These are phyloP conservation scores for Lycium barbarum DNA, from an alignment of 257 asterid species.

Conservation along the genomic window DNA sequence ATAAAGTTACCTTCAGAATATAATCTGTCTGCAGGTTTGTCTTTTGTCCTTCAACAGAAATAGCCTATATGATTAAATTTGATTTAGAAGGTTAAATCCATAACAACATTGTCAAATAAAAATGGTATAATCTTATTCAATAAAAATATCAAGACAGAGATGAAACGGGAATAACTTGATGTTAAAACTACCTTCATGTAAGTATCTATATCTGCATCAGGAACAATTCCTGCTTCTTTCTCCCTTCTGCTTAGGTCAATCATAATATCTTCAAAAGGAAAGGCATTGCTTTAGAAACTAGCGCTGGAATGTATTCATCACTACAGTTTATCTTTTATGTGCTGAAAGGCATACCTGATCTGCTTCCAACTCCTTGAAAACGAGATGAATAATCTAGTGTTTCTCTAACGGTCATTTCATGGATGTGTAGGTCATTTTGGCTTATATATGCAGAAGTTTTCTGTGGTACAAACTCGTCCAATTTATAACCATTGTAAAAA, in stretches of 20 bases:
- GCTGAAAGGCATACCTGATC: conserved; percentile 54
- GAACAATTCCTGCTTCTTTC: conserved; percentile 69
- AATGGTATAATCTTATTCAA: background rate
- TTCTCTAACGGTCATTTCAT: conserved; percentile 81
- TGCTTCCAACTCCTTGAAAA: conserved; percentile 70
- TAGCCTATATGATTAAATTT: conserved; percentile 45
- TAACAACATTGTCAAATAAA: background rate
- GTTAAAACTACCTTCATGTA: conserved; percentile 67
- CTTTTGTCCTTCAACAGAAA: conserved; percentile 58
- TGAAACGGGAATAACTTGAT: background rate
- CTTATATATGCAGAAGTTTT: conserved; percentile 77
- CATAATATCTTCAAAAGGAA: conserved; percentile 54
- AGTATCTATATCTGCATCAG: conserved; percentile 75
- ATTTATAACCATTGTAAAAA: conserved; percentile 63
- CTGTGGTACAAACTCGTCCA: conserved; percentile 69
- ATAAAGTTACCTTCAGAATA: conserved; percentile 50
- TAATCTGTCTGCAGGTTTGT: conserved; percentile 59
- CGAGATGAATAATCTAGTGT: conserved; percentile 66
- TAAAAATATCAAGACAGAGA: background rate
- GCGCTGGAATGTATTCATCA: background rate
- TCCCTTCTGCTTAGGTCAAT: conserved; percentile 66
- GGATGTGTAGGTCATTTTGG: conserved; percentile 70
- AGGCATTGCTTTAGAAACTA: background rate
- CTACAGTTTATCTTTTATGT: background rate
- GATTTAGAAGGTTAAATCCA: conserved; percentile 20